Conservation (phyloP, 768 basidiomycete genomes). For the Lentinus tigrinus region DNA sequence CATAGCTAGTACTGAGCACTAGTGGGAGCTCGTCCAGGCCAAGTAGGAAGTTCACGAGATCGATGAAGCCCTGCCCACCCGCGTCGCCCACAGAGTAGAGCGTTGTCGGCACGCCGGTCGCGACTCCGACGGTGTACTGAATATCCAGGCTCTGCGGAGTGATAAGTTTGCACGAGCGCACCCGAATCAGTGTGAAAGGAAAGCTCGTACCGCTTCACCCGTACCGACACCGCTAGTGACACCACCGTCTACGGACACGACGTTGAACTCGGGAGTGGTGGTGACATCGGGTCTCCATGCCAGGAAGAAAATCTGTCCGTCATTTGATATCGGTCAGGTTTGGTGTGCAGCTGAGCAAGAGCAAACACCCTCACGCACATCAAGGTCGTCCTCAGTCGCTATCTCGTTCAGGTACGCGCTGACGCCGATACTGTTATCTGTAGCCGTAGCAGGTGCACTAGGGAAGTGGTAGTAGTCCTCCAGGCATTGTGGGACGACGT, state of each 20-base stretch:
- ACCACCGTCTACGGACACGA: background rate
- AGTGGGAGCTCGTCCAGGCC: conserved; percentile 25
- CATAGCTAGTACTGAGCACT: conserved; percentile 36
- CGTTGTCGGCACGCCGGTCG: conserved; percentile 30
- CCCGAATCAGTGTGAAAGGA: too few species aligned
- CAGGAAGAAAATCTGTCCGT: background rate
- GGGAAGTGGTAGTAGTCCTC: conserved; percentile 11
- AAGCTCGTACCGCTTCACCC: background rate
- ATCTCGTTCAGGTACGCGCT: conserved; percentile 31
- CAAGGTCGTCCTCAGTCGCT: conserved; percentile 28
- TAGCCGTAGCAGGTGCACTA: conserved; percentile 22
- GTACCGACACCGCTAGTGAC: background rate
- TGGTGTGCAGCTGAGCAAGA: background rate
- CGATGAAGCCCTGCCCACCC: conserved; percentile 31
- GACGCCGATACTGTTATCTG: conserved; percentile 29
- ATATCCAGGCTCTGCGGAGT: conserved; percentile 32
- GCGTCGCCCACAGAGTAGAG: conserved; percentile 32
- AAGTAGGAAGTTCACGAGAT: conserved; percentile 29
- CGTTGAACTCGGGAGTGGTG: background rate
- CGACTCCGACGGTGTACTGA: conserved; percentile 36
- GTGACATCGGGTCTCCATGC: background rate
- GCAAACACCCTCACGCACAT: conserved; percentile 20
- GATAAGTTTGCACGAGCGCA: background rate
- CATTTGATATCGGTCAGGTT: background rate
- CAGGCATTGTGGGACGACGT: conserved; percentile 20